Evolutionary conservation across 2,329 filamentous ascomycete species (phyloP).

Genomic region (Fusarium keratoplasticum): DNA sequence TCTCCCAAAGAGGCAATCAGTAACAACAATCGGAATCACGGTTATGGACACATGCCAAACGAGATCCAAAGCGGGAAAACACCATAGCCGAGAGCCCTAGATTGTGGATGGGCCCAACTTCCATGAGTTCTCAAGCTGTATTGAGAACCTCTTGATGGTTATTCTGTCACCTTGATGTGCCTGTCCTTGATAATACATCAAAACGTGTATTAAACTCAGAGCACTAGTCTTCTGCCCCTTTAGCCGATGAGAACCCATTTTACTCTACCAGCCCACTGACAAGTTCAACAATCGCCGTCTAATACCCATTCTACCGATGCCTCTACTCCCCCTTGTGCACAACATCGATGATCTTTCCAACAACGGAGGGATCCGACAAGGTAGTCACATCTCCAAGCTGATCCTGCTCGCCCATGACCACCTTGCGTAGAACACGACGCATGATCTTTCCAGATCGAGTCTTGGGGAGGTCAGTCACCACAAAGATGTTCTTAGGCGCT

Average conservation of each 20-base stretch:
- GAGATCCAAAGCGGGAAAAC: neutral
- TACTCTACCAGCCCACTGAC: neutral
- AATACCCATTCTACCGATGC: neutral
- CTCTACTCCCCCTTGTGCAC: constrained; percentile 18
- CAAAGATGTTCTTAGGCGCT: constrained; percentile 87
- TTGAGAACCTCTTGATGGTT: too few species aligned
- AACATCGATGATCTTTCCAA: constrained; percentile 81
- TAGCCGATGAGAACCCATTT: neutral
- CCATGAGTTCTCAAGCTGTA: neutral
- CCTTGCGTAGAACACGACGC: constrained; percentile 93
- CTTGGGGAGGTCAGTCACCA: constrained; percentile 91
- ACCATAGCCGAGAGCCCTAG: too few species aligned
- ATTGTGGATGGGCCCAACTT: too few species aligned
- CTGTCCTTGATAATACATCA: neutral
- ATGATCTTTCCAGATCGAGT: constrained; percentile 97
- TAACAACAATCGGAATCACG: neutral
- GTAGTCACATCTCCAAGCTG: constrained; percentile 90
- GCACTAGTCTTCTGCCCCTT: neutral
- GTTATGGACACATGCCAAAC: neutral
- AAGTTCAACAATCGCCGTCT: neutral
- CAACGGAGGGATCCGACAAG: constrained; percentile 87
- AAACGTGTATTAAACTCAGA: neutral
- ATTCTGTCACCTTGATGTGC: neutral
- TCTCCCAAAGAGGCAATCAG: neutral
- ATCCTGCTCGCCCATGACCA: constrained; percentile 92